Evolutionary conservation across 2,329 filamentous ascomycete genomes (phyloP).

Genomic region (Aphanocladium album): DNA sequence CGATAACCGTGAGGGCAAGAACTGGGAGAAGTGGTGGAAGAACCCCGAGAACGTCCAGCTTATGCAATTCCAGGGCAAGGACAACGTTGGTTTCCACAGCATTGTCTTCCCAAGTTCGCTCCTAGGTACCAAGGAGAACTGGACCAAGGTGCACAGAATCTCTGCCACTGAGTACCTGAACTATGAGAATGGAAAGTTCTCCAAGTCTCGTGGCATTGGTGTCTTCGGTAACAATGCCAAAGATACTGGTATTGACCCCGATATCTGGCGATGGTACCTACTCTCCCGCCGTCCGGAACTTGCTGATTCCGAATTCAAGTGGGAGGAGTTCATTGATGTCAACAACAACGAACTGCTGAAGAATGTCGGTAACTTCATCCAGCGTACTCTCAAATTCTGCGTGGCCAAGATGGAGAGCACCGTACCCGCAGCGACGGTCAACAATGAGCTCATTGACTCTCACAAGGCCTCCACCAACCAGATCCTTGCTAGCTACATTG

Average conservation of each 20-base stretch:
- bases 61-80: conserved; percentile 93
- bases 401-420: conserved; percentile 69
- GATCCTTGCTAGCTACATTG: conserved; percentile 61
- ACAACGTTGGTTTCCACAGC: conserved; percentile 62
- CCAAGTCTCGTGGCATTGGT: conserved; percentile 81
- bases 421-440: conserved; percentile 57
- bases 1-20: conserved; percentile 41
- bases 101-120: conserved; percentile 89
- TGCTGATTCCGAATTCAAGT: conserved; percentile 84
- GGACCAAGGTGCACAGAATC: conserved; percentile 85
- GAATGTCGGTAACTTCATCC: conserved; percentile 71
- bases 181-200: conserved; percentile 88
- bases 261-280: conserved; percentile 93
- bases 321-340: conserved; percentile 72
- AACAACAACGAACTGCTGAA: conserved; percentile 88
- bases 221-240: conserved; percentile 89
- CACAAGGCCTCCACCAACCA: conserved; percentile 60
- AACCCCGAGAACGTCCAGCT: conserved; percentile 82
- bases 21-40: conserved; percentile 95
- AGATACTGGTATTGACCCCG: conserved; percentile 75
- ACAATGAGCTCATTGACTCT: conserved; percentile 48
- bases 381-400: conserved; percentile 69
- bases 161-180: conserved; percentile 85
- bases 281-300: conserved; percentile 80
- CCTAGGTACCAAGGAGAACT: conserved; percentile 75